A percentile compares a stretch with the other conserved stretches of the same genome.
These are phyloP conservation scores for Fraxinus baroniana DNA, from an alignment of 305 asterid species.

Conservation along the genomic window DNA sequence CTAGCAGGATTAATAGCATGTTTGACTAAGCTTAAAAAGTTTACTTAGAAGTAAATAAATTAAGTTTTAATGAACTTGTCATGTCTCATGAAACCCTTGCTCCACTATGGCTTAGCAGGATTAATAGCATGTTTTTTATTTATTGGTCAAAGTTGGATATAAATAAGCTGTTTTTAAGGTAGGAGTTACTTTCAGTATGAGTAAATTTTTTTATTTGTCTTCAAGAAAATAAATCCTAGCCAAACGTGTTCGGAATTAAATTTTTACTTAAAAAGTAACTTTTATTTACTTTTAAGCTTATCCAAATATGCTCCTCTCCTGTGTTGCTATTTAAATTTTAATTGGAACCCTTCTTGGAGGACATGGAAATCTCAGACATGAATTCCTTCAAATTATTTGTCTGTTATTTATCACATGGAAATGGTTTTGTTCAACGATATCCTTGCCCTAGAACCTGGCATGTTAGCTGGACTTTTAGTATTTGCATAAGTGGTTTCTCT, in stretches of 20 bases:
- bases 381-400: not conserved
- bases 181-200: not conserved
- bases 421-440: not conserved
- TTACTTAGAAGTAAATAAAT: too few species aligned
- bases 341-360: not conserved
- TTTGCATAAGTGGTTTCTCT: not conserved
- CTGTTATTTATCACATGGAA: not conserved
- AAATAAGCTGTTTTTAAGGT: not conserved
- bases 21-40: not conserved
- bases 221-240: not conserved
- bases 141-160: not conserved
- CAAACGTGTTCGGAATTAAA: not conserved
- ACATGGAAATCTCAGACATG: not conserved
- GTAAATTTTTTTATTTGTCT: not conserved
- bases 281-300: not conserved
- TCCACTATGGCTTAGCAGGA: not conserved
- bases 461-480: slow-evolving; percentile 8
- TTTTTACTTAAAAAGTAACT: too few species aligned
- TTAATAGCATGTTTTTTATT: too few species aligned
- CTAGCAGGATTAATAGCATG: not conserved
- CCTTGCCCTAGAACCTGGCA: not conserved
- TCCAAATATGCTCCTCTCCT: too few species aligned
- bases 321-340: too few species aligned
- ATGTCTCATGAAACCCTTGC: not conserved
- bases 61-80: not conserved